Conservation (phyloP, 2,329 filamentous ascomycete genomes). For the Monilinia fructigena region DNA sequence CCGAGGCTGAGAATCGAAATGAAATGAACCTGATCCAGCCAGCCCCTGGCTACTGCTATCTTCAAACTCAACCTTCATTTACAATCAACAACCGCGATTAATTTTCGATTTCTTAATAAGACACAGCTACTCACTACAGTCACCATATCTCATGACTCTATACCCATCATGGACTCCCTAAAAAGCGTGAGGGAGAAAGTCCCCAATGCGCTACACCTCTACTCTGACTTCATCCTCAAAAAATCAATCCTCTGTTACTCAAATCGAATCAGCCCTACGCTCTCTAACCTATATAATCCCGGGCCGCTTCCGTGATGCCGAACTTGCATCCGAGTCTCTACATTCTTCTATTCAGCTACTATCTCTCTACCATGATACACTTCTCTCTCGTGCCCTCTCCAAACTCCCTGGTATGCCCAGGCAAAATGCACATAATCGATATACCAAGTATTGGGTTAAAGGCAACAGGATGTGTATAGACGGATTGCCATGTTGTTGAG, state of each 20-base stretch:
- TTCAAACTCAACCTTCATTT: slow-evolving; percentile 6
- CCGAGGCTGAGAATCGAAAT: slow-evolving; percentile 23
- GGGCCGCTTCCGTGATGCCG: slow-evolving; percentile 85
- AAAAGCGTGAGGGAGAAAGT: slow-evolving; percentile 32
- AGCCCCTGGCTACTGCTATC: slow-evolving; percentile 17
- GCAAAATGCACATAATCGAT: slow-evolving; percentile 57
- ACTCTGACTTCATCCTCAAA: slow-evolving; percentile 92
- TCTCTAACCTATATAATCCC: slow-evolving; percentile 96
- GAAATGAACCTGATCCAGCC: slow-evolving; percentile 1
- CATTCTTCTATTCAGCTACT: slow-evolving; percentile 88
- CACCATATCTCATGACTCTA: slow-evolving; percentile 2
- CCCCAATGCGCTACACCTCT: slow-evolving; percentile 58
- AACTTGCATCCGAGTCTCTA: slow-evolving; percentile 89
- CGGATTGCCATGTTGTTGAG: slow-evolving; percentile 79
- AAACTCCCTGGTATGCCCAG: slow-evolving; percentile 53
- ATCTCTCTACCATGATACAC: slow-evolving; percentile 86
- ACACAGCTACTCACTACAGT: background rate
- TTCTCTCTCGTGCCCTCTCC: slow-evolving; percentile 67
- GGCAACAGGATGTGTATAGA: slow-evolving; percentile 71
- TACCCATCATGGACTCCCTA: slow-evolving; percentile 24
- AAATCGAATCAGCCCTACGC: slow-evolving; percentile 89
- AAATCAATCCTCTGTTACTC: slow-evolving; percentile 88
- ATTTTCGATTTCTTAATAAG: background rate
- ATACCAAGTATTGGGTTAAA: slow-evolving; percentile 65
- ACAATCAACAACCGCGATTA: slow-evolving; percentile 4